Evolutionary conservation across 2,329 filamentous ascomycete genomes (phyloP).

Genomic region (Xylaria sp.): DNA sequence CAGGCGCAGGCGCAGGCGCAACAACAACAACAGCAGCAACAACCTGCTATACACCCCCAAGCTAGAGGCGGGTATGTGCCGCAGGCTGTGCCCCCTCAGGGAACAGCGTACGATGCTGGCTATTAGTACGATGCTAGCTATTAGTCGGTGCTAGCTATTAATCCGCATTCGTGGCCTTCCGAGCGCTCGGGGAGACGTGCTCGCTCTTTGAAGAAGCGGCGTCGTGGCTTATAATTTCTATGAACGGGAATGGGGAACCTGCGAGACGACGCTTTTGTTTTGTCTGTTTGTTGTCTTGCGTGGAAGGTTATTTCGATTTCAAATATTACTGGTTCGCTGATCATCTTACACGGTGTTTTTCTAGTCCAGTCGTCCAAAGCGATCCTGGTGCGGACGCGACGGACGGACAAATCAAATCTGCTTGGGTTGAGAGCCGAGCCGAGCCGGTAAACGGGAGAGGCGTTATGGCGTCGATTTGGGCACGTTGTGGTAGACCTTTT

Average conservation of each 20-base stretch:
- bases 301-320: too few species aligned
- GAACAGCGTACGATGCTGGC: too few species aligned
- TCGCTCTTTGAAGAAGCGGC: not conserved
- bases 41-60: conserved; percentile 51
- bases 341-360: too few species aligned
- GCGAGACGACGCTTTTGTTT: not conserved
- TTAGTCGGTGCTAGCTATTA: conserved; percentile 40
- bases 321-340: too few species aligned
- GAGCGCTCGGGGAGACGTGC: not conserved
- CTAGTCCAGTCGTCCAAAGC: too few species aligned
- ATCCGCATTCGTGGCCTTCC: not conserved
- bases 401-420: conserved; percentile 1
- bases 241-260: not conserved
- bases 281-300: not conserved
- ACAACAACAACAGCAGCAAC: conserved; percentile 49
- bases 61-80: conserved; percentile 41
- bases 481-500: conserved; percentile 17
- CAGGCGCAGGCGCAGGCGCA: conserved; percentile 61
- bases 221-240: not conserved
- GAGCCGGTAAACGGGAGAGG: conserved; percentile 15
- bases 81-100: conserved; percentile 39
- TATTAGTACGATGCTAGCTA: conserved; percentile 39
- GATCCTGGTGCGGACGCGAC: not conserved
- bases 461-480: conserved; percentile 16
- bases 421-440: too few species aligned